phyloP scores from a whole-genome alignment of 2,329 filamentous ascomycete species.

The Apiospora aurea region DNA sequence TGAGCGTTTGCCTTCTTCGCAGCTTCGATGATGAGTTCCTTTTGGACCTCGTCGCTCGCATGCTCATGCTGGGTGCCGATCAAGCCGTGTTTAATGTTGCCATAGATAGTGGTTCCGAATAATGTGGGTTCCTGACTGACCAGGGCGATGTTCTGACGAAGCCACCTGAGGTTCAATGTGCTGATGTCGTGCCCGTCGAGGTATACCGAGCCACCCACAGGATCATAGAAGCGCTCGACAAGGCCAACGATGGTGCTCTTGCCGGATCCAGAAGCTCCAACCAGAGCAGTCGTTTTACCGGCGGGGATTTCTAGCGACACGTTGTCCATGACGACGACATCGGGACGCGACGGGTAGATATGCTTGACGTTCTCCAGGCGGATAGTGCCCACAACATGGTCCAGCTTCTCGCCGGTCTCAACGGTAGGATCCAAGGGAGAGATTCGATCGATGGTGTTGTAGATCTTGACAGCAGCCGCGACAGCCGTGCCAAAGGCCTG shows the following conservation, averaged over 20 bases:
- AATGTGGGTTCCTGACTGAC: slow-evolving; percentile 94
- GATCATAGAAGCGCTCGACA: slow-evolving; percentile 93
- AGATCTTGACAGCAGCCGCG: slow-evolving; percentile 90
- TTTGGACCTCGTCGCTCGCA: slow-evolving; percentile 71
- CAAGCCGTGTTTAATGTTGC: slow-evolving; percentile 90
- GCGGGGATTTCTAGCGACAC: slow-evolving; percentile 83
- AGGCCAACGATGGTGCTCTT: slow-evolving; percentile 95
- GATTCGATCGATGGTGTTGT: slow-evolving; percentile 85
- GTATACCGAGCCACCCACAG: slow-evolving; percentile 78
- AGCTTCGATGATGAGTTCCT: slow-evolving; percentile 77
- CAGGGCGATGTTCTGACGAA: slow-evolving; percentile 89
- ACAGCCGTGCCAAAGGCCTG: slow-evolving; percentile 86
- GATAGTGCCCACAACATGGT: slow-evolving; percentile 77
- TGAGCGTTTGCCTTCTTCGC: slow-evolving; percentile 93
- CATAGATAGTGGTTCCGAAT: slow-evolving; percentile 86
- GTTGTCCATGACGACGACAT: slow-evolving; percentile 86
- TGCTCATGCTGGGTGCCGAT: slow-evolving; percentile 82
- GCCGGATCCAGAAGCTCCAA: slow-evolving; percentile 92
- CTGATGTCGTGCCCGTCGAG: slow-evolving; percentile 85
- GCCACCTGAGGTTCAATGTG: slow-evolving; percentile 85
- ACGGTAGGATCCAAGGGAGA: slow-evolving; percentile 84
- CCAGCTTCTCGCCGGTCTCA: slow-evolving; percentile 74
- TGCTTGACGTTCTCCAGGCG: slow-evolving; percentile 85
- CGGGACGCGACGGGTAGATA: slow-evolving; percentile 92
- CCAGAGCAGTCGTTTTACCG: slow-evolving; percentile 90